Evolutionary conservation across 768 basidiomycete genomes (phyloP), one percentile per base, ranked within the genome.

Genomic region (Pleurotus cornucopiae): DNA sequence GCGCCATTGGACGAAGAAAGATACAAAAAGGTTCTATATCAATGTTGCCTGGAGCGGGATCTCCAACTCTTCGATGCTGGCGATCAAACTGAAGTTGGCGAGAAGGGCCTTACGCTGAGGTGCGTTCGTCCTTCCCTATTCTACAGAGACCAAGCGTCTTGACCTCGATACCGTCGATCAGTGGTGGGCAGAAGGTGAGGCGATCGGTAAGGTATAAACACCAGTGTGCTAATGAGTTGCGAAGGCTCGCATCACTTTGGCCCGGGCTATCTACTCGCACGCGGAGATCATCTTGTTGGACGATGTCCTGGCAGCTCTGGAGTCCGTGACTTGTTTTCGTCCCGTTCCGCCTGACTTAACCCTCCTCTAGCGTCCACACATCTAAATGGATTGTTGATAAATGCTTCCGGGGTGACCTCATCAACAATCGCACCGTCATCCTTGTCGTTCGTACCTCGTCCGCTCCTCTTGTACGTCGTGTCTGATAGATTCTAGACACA

Each of bases 41-140:
- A 91, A 63, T 84, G 90, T n/a, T 87, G 82, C 55, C 72, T 94
- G 44, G 85, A 87, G 57, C 76, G 78, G 3, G 91, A 94, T 64
- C 70, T 93, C 4, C 79, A 83, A 40, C 69, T 89, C 55, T 81
- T 91, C 37, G 71, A 61, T 43, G 60, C 59, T 46, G 60, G 57
- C 5, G 60, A 62, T 55, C 38, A 61, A n/a, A 61, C 55, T 2
- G 63, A 64, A 58, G 77, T 85, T n/a, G 83, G 83, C 12, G 83
- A 85, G 58, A 83, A 80, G 61, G 83, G 83, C 5, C 39, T 69
- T 60, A 82, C 76, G 2, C 56, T 77, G 34, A 72, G 30, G 30
- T 34, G 9, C 30, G 30, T 11, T 9, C 30, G 30, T 11, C 30
- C 30, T 7, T 34, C 11, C 9, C 30, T 9, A 11, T 34, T 34